Evolutionary conservation across 257 asterid species (phyloP).

Genomic region (Leptodermis oblonga): DNA sequence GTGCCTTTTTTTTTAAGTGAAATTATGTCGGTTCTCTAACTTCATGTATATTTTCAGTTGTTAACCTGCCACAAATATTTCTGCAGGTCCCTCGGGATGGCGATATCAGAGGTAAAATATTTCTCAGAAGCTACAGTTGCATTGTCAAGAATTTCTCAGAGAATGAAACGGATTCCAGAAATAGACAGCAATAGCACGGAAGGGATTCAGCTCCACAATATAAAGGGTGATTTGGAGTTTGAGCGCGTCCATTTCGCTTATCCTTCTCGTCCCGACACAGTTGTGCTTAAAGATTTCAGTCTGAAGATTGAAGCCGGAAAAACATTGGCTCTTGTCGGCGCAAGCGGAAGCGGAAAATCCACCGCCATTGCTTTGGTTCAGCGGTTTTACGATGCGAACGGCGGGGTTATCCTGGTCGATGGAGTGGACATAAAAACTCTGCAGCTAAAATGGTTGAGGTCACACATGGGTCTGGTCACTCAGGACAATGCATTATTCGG

Average conservation of each 20-base stretch:
- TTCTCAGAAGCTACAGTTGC: conserved; percentile 80
- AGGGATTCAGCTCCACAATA: conserved; percentile 39
- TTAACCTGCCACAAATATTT: too few species aligned
- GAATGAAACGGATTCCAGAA: conserved; percentile 62
- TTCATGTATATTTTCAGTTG: too few species aligned
- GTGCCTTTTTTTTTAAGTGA: too few species aligned
- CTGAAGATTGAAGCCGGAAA: conserved; percentile 68
- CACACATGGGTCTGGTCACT: conserved; percentile 77
- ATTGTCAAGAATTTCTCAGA: conserved; percentile 54
- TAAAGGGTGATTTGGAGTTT: conserved; percentile 61
- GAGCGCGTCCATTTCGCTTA: conserved; percentile 51
- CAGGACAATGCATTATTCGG: conserved; percentile 84
- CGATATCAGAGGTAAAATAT: conserved; percentile 69
- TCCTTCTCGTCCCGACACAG: conserved; percentile 60
- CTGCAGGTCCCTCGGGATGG: conserved; percentile 71
- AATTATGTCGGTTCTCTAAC: too few species aligned
- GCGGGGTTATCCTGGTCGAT: conserved; percentile 52
- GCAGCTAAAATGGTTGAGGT: conserved; percentile 72
- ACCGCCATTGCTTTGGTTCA: conserved; percentile 66
- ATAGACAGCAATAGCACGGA: conserved; percentile 44
- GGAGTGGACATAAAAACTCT: conserved; percentile 52
- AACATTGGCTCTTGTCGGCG: conserved; percentile 79
- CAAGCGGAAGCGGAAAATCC: conserved; percentile 93
- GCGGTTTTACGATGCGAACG: conserved; percentile 57
- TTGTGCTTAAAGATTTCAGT: conserved; percentile 51